Percentiles rank a stretch among this genome's conserved stretches.
These are phyloP conservation scores for Botryosphaeria dothidea DNA, from an alignment of 2,329 filamentous ascomycete species.

Conservation along the genomic window DNA sequence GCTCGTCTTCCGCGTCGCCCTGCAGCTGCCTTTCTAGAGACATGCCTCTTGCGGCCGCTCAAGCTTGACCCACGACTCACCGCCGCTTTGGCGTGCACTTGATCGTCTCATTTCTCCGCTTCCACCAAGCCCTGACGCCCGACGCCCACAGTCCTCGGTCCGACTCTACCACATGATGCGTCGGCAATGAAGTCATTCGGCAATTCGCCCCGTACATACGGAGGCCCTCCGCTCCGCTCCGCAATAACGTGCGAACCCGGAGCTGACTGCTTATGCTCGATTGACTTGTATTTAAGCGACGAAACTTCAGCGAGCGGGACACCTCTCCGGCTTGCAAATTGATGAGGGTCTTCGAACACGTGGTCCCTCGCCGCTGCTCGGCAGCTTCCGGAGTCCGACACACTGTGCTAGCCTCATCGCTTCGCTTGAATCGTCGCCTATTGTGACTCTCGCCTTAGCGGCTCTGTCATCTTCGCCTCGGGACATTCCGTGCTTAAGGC, in stretches of 20 bases:
- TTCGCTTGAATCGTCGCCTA: not conserved
- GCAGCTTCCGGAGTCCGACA: not conserved
- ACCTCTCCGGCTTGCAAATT: not conserved
- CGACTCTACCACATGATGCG: constrained; percentile 2
- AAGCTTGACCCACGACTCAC: not conserved
- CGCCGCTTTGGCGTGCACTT: not conserved
- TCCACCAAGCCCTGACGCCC: not conserved
- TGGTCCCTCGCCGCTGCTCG: not conserved
- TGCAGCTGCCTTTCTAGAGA: not conserved
- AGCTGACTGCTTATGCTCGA: not conserved
- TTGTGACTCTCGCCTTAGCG: not conserved
- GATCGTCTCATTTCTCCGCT: not conserved
- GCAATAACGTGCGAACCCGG: not conserved
- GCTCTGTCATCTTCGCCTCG: not conserved
- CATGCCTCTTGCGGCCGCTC: not conserved
- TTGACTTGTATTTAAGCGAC: not conserved
- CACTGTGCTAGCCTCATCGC: not conserved
- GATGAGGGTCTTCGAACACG: not conserved
- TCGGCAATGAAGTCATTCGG: constrained; percentile 15
- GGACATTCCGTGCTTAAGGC: not conserved
- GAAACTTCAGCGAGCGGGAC: not conserved
- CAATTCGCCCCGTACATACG: not conserved
- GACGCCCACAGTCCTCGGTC: not conserved
- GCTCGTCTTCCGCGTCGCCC: not conserved
- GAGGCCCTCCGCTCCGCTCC: not conserved